phyloP scores from a whole-genome alignment of 106 monocot species.

The Allium fistulosum region DNA sequence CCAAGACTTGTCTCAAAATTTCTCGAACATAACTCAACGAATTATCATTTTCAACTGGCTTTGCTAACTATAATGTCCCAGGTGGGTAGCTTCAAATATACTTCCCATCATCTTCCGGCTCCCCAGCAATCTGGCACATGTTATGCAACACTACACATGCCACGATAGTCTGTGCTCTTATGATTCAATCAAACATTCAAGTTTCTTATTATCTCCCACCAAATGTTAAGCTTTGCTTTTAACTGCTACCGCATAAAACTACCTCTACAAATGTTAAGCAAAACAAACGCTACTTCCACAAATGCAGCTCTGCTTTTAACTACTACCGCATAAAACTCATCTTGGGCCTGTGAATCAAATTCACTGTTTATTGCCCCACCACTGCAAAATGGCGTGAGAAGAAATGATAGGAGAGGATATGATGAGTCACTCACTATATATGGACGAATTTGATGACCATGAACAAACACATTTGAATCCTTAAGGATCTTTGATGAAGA shows the following conservation, averaged over 20 bases:
- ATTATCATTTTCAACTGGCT: slow-evolving; percentile 29
- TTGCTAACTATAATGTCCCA: slow-evolving; percentile 31
- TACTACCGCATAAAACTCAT: slow-evolving; percentile 32
- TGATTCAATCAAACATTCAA: slow-evolving; percentile 19
- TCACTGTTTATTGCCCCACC: background rate
- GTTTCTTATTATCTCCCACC: slow-evolving; percentile 29
- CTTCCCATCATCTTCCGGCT: slow-evolving; percentile 46
- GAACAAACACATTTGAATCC: slow-evolving; percentile 15
- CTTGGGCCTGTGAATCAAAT: background rate
- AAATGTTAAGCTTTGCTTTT: slow-evolving; percentile 20
- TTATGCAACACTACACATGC: slow-evolving; percentile 29
- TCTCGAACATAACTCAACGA: slow-evolving; percentile 31
- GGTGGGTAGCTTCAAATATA: slow-evolving; percentile 51
- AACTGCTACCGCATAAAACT: too few species aligned
- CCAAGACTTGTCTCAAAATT: slow-evolving; percentile 39
- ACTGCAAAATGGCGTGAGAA: slow-evolving; percentile 33
- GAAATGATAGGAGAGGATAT: slow-evolving; percentile 42
- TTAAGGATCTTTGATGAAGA: slow-evolving; percentile 17
- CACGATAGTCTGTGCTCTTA: slow-evolving; percentile 17
- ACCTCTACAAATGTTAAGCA: too few species aligned
- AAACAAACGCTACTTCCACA: slow-evolving; percentile 20
- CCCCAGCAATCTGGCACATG: slow-evolving; percentile 52
- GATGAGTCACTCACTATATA: slow-evolving; percentile 36
- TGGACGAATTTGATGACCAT: slow-evolving; percentile 25
- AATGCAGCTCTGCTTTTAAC: slow-evolving; percentile 12